These are phyloP conservation scores for Chytriomyces confervae DNA, from an alignment of 192 early-diverging fungal species.

Conservation along the genomic window DNA sequence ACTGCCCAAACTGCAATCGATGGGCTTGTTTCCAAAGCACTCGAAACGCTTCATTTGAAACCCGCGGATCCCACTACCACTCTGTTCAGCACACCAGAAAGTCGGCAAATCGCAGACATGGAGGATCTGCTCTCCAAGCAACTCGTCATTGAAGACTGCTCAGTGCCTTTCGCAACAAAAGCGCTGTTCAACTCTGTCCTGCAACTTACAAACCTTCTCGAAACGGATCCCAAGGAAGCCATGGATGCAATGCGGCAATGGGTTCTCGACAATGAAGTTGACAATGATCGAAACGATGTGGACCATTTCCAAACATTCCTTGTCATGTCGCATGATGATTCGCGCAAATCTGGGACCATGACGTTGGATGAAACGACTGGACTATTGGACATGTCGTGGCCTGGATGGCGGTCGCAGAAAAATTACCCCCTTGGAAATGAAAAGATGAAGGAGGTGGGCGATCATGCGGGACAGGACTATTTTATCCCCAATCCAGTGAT, in stretches of 20 bases:
- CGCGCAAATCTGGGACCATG: constrained; percentile 23
- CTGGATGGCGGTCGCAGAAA: background rate
- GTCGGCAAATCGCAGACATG: background rate
- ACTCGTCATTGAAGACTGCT: constrained; percentile 11
- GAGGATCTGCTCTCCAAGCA: constrained; percentile 12
- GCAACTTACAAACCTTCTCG: background rate
- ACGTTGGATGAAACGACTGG: background rate
- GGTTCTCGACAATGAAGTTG: background rate
- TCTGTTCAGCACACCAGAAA: background rate
- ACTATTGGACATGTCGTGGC: background rate
- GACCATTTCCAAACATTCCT: constrained; percentile 53
- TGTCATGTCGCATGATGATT: constrained; percentile 59
- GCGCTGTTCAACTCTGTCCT: background rate
- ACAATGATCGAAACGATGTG: constrained; percentile 27
- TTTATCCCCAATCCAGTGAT: constrained; percentile 46
- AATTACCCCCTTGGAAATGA: background rate
- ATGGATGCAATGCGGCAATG: background rate
- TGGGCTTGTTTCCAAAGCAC: background rate
- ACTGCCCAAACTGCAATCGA: background rate
- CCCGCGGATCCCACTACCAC: background rate
- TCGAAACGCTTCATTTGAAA: background rate
- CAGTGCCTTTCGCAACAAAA: background rate
- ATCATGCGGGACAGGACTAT: constrained; percentile 35
- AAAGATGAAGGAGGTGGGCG: constrained; percentile 8
- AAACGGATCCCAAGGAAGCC: background rate